phyloP scores from a whole-genome alignment of 805 yeast species.

The Pichia rugopelliculosa region DNA sequence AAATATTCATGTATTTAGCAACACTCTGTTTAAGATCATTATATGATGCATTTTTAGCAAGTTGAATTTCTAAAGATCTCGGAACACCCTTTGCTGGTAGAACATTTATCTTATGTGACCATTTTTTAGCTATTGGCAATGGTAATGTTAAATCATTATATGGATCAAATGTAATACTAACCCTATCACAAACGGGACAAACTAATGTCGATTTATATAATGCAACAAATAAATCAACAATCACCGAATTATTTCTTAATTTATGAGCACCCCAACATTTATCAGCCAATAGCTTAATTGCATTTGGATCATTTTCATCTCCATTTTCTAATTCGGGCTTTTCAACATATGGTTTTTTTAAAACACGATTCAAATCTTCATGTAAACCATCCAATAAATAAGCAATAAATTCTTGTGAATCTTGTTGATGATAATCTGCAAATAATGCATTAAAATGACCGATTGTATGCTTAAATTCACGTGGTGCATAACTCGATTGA shows the following conservation, averaged over 20 bases:
- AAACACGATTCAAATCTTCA: slow-evolving; percentile 82
- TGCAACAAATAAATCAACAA: slow-evolving; percentile 84
- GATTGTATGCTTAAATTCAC: slow-evolving; percentile 68
- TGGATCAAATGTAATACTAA: slow-evolving; percentile 90
- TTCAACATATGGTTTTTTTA: slow-evolving; percentile 77
- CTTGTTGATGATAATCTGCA: slow-evolving; percentile 81
- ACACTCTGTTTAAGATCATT: slow-evolving; percentile 57
- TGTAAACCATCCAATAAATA: slow-evolving; percentile 84
- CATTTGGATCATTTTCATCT: slow-evolving; percentile 44
- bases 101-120: slow-evolving; percentile 60
- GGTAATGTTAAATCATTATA: slow-evolving; percentile 87
- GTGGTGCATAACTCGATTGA: slow-evolving; percentile 43
- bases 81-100: slow-evolving; percentile 52
- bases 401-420: slow-evolving; percentile 87
- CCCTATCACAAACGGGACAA: slow-evolving; percentile 77
- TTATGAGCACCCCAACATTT: slow-evolving; percentile 78
- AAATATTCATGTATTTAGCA: slow-evolving; percentile 36
- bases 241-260: slow-evolving; percentile 74
- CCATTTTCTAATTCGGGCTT: slow-evolving; percentile 75
- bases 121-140: slow-evolving; percentile 64
- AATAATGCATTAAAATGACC: slow-evolving; percentile 77
- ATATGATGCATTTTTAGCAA: slow-evolving; percentile 57
- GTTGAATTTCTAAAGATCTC: slow-evolving; percentile 57
- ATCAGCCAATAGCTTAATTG: slow-evolving; percentile 56
- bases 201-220: slow-evolving; percentile 81